A percentile compares a stretch with the other conserved stretches of the same genome.
Conservation (phyloP, 495 filamentous ascomycete genomes). For the Tetracladium setigerum region DNA sequence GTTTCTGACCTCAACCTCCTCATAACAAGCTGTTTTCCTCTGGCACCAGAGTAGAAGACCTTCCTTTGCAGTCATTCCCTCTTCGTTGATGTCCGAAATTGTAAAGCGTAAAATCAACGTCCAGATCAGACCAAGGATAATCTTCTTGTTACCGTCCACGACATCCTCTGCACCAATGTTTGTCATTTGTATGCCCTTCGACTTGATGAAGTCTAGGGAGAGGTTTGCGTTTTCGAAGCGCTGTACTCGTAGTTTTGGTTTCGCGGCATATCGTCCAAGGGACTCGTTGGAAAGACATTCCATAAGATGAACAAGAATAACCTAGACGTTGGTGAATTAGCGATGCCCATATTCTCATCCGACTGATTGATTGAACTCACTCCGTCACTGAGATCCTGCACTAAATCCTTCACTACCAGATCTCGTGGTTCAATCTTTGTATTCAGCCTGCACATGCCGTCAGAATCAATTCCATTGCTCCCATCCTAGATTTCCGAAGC, state of each 20-base stretch:
- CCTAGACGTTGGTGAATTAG: conserved; percentile 39
- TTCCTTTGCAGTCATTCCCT: conserved; percentile 93
- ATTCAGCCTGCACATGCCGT: conserved; percentile 65
- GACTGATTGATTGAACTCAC: conserved; percentile 46
- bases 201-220: conserved; percentile 86
- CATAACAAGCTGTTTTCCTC: conserved; percentile 95
- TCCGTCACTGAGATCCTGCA: conserved; percentile 85
- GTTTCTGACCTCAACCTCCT: conserved; percentile 88
- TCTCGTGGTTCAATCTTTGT: conserved; percentile 77
- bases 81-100: conserved; percentile 96
- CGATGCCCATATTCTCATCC: background rate
- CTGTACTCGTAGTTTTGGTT: conserved; percentile 92
- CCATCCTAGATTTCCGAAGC: conserved; percentile 6
- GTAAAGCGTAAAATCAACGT: conserved; percentile 95
- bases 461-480: background rate
- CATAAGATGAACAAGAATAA: conserved; percentile 90
- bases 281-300: conserved; percentile 92
- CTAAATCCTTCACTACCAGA: conserved; percentile 72
- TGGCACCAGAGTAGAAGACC: conserved; percentile 95
- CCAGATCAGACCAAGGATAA: conserved; percentile 95
- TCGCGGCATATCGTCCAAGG: conserved; percentile 90
- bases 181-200: conserved; percentile 87
- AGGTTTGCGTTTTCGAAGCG: conserved; percentile 98
- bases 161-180: conserved; percentile 99
- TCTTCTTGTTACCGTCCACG: conserved; percentile 95